Evolutionary conservation across 116 monocot species (phyloP).

Genomic region (Thalassia testudinum): DNA sequence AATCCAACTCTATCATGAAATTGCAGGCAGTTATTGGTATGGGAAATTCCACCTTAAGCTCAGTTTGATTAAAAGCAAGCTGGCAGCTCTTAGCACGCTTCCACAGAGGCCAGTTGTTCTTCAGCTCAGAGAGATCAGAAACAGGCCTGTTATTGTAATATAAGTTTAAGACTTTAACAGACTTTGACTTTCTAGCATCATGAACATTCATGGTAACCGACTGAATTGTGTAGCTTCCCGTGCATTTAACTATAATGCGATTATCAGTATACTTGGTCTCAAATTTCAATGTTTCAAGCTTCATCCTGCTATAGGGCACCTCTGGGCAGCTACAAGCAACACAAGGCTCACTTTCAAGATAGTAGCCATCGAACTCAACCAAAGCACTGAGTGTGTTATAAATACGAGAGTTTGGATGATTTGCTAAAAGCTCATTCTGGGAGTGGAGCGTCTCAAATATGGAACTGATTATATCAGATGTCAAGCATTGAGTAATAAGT

Average conservation of each 20-base stretch:
- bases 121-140: conserved; percentile 80
- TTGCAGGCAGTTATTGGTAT: conserved; percentile 99
- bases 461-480: conserved; percentile 50
- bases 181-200: conserved; percentile 95
- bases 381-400: conserved; percentile 76
- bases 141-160: conserved; percentile 94
- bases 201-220: conserved; percentile 94
- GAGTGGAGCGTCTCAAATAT: conserved; percentile 88
- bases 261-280: conserved; percentile 98
- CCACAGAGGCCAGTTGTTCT: conserved; percentile 97
- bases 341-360: conserved; percentile 98
- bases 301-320: conserved; percentile 82
- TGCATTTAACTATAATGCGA: conserved; percentile 97
- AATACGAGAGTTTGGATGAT: conserved; percentile 97
- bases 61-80: conserved; percentile 88
- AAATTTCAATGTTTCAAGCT: conserved; percentile 89
- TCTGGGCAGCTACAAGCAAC: conserved; percentile 96
- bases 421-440: conserved; percentile 94
- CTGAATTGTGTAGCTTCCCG: conserved; percentile 93
- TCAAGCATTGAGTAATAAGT: conserved; percentile 45
- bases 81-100: conserved; percentile 97
- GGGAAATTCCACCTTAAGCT: conserved; percentile 92
- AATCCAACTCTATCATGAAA: conserved; percentile 98
- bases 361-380: conserved; percentile 98
- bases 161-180: conserved; percentile 86